A percentile compares a stretch with the other conserved stretches of the same genome.
Evolutionary conservation across 2,329 filamentous ascomycete genomes (phyloP).

Genomic region (Ophiosphaerella herpotricha): DNA sequence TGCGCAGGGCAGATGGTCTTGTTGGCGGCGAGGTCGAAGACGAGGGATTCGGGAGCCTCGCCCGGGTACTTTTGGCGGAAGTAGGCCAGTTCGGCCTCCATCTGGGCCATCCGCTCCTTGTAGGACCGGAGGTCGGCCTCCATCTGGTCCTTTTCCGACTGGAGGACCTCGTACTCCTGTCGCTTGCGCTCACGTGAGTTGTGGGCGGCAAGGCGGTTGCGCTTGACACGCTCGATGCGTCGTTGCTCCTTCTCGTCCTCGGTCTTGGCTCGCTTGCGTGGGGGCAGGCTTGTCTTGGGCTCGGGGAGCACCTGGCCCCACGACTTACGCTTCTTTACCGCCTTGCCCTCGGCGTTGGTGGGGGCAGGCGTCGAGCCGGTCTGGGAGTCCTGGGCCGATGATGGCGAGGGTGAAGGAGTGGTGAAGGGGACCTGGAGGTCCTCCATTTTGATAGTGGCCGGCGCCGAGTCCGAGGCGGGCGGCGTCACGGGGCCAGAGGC

Average conservation of each 20-base stretch:
- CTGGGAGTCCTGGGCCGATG: constrained; percentile 21
- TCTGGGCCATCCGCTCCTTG: constrained; percentile 53
- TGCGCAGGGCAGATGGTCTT: constrained; percentile 44
- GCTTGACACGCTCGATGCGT: constrained; percentile 93
- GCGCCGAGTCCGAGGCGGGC: constrained; percentile 25
- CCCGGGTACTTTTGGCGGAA: constrained; percentile 42
- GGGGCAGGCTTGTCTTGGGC: constrained; percentile 94
- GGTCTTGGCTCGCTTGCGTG: constrained; percentile 96
- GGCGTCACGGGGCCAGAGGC: constrained; percentile 28
- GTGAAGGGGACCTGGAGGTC: constrained; percentile 41
- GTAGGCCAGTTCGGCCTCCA: constrained; percentile 54
- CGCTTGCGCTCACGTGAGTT: constrained; percentile 95
- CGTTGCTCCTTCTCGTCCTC: constrained; percentile 99
- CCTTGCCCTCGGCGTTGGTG: constrained; percentile 54
- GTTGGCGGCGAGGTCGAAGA: constrained; percentile 29
- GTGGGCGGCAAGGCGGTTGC: constrained; percentile 93
- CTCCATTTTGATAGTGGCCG: constrained; percentile 50
- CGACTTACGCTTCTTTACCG: constrained; percentile 91
- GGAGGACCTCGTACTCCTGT: constrained; percentile 83
- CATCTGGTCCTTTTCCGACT: constrained; percentile 65
- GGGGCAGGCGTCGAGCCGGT: constrained; percentile 26
- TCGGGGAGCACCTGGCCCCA: constrained; percentile 97
- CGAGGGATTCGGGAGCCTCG: constrained; percentile 23
- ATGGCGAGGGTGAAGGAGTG: constrained; percentile 26
- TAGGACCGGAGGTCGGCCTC: constrained; percentile 67